These are phyloP conservation scores for Suillus paluster DNA, from an alignment of 768 basidiomycete genomes.

Conservation along the genomic window DNA sequence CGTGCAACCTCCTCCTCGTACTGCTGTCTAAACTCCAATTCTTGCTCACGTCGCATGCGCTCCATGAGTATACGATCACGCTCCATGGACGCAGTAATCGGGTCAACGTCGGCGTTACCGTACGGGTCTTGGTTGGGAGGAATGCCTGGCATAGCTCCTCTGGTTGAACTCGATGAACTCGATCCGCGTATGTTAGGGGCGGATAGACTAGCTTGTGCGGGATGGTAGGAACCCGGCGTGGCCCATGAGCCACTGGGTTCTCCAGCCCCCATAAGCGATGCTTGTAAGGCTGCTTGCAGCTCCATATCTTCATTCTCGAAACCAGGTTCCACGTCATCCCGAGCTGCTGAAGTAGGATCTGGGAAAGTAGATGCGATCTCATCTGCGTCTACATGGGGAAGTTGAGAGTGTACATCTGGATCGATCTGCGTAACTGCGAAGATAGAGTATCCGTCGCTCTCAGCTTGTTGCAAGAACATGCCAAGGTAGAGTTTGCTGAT, in stretches of 20 bases:
- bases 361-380: conserved; percentile 67
- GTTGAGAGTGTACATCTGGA: conserved; percentile 51
- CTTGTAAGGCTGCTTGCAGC: conserved; percentile 86
- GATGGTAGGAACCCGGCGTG: conserved; percentile 20
- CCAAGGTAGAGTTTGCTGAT: conserved; percentile 81
- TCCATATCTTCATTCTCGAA: conserved; percentile 88
- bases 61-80: conserved; percentile 63
- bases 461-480: conserved; percentile 87
- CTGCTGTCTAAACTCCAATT: conserved; percentile 63
- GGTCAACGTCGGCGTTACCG: conserved; percentile 46
- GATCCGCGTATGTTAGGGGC: conserved; percentile 27
- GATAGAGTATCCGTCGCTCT: conserved; percentile 82
- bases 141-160: conserved; percentile 19
- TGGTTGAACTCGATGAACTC: conserved; percentile 19
- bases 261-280: conserved; percentile 57
- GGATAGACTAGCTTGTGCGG: conserved; percentile 31
- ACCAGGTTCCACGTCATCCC: conserved; percentile 28
- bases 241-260: conserved; percentile 10
- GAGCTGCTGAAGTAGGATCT: conserved; percentile 47
- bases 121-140: conserved; percentile 37
- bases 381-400: conserved; percentile 74
- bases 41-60: conserved; percentile 68
- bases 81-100: conserved; percentile 69
- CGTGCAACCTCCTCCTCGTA: conserved; percentile 47
- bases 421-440: conserved; percentile 76